These are phyloP conservation scores for Myxozyma melibiosi DNA, from an alignment of 805 yeast genomes.

Conservation along the genomic window DNA sequence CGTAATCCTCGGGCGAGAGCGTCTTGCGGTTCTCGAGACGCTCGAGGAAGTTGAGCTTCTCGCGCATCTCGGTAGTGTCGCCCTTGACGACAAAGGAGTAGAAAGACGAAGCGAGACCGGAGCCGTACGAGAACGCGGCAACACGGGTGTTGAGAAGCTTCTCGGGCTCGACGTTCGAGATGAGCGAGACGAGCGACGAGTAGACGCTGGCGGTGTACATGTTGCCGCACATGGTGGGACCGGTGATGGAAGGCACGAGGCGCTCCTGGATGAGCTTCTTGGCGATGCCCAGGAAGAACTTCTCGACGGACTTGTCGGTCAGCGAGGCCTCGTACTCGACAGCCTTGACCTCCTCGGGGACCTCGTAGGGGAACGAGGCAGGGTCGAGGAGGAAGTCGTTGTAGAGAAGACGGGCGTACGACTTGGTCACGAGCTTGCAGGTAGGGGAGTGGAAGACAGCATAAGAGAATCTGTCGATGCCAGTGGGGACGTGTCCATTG, in stretches of 20 bases:
- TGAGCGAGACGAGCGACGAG: constrained; percentile 80
- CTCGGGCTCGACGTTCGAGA: constrained; percentile 73
- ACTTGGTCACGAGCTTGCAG: constrained; percentile 90
- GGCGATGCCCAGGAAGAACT: constrained; percentile 75
- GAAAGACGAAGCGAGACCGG: constrained; percentile 93
- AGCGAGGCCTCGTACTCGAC: constrained; percentile 76
- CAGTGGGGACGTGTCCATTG: constrained; percentile 51
- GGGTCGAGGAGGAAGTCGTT: constrained; percentile 82
- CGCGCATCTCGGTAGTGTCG: constrained; percentile 69
- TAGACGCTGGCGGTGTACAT: constrained; percentile 95
- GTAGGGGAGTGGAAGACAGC: constrained; percentile 98
- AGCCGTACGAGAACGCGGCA: constrained; percentile 95
- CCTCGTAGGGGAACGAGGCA: constrained; percentile 42
- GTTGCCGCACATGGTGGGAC: constrained; percentile 97
- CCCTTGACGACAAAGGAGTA: constrained; percentile 79
- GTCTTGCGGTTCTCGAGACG: constrained; percentile 66
- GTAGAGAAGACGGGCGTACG: constrained; percentile 88
- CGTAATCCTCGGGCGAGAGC: constrained; percentile 78
- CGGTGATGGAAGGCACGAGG: constrained; percentile 76
- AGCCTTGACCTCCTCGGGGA: constrained; percentile 57
- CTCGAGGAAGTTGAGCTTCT: constrained; percentile 65
- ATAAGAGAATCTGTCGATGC: constrained; percentile 79
- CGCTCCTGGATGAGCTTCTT: constrained; percentile 67
- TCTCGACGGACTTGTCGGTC: constrained; percentile 79
- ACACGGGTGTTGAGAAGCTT: constrained; percentile 79